These are phyloP conservation scores for Pythium aphanidermatum DNA, from an alignment of 352 stramenopile species.

Conservation along the genomic window DNA sequence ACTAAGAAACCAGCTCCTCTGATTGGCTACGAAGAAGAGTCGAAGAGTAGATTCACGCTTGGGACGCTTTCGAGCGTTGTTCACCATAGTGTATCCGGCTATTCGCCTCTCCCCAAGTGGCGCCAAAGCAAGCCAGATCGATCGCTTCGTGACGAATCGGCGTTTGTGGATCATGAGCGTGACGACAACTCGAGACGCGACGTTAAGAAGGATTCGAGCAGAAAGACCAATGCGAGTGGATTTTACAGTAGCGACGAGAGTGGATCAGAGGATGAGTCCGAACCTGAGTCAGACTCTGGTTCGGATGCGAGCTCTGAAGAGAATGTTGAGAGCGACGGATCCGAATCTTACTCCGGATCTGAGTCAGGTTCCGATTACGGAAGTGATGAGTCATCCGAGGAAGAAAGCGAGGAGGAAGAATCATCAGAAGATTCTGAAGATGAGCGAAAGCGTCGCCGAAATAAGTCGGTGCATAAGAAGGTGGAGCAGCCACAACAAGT, in stretches of 20 bases:
- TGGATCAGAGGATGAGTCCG: constrained; percentile 29
- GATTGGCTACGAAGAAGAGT: constrained; percentile 68
- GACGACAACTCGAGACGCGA: constrained; percentile 14
- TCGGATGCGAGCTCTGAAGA: constrained; percentile 26
- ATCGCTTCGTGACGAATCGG: constrained; percentile 68
- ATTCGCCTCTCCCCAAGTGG: constrained; percentile 72
- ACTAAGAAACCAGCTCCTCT: constrained; percentile 75
- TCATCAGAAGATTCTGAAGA: constrained; percentile 43
- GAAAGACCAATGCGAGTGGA: constrained; percentile 36
- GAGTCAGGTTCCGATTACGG: constrained; percentile 34
- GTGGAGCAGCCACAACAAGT: constrained; percentile 14
- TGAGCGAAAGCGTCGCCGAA: constrained; percentile 31
- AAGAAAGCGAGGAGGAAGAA: constrained; percentile 30
- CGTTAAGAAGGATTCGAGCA: constrained; percentile 14
- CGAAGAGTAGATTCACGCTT: constrained; percentile 73
- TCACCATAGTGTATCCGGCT: constrained; percentile 80
- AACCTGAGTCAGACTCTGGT: constrained; percentile 26
- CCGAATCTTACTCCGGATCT: constrained; percentile 28
- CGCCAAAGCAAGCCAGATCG: constrained; percentile 54
- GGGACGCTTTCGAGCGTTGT: constrained; percentile 86
- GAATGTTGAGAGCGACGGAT: constrained; percentile 9
- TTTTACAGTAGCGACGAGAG: constrained; percentile 73
- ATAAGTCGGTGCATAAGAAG: constrained; percentile 14
- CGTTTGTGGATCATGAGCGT: constrained; percentile 29
- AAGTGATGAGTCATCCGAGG: constrained; percentile 32